These are phyloP conservation scores for Boletellus ananas DNA, from an alignment of 768 basidiomycete genomes.

Conservation along the genomic window DNA sequence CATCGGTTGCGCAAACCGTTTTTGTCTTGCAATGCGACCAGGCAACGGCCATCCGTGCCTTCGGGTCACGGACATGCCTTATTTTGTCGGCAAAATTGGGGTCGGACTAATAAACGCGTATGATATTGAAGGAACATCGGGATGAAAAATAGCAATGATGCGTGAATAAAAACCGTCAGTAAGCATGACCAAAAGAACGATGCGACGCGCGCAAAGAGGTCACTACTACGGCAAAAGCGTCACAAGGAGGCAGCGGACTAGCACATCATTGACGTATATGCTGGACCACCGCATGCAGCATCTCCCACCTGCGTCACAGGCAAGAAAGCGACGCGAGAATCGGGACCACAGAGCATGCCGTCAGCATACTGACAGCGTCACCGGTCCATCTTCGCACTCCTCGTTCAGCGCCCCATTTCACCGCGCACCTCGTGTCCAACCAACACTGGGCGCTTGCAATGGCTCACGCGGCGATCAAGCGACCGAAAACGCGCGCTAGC, in stretches of 20 bases:
- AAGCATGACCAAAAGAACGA: slow-evolving; percentile 32
- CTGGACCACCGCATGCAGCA: slow-evolving; percentile 50
- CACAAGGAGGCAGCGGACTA: slow-evolving; percentile 57
- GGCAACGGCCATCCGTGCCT: slow-evolving; percentile 81
- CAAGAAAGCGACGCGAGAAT: slow-evolving; percentile 41
- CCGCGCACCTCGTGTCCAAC: slow-evolving; percentile 88
- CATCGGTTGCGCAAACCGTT: slow-evolving; percentile 85
- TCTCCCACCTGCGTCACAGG: slow-evolving; percentile 63
- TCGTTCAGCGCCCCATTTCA: slow-evolving; percentile 99
- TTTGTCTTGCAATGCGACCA: slow-evolving; percentile 87
- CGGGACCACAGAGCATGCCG: slow-evolving; percentile 19
- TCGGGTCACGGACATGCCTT: slow-evolving; percentile 81
- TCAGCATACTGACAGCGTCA: slow-evolving; percentile 19
- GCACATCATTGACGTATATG: slow-evolving; percentile 54
- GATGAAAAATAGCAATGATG: slow-evolving; percentile 39
- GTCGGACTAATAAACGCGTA: slow-evolving; percentile 59
- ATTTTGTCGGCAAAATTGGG: slow-evolving; percentile 82
- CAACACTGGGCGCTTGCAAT: slow-evolving; percentile 64
- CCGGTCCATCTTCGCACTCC: slow-evolving; percentile 67
- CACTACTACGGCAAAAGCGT: slow-evolving; percentile 35
- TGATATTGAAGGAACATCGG: slow-evolving; percentile 21
- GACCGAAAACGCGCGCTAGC: slow-evolving; percentile 85
- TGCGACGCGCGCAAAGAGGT: slow-evolving; percentile 25
- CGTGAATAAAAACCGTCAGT: slow-evolving; percentile 60
- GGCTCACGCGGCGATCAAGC: slow-evolving; percentile 86